These are phyloP conservation scores for Allium fistulosum DNA, from an alignment of 106 monocot species.

Conservation along the genomic window DNA sequence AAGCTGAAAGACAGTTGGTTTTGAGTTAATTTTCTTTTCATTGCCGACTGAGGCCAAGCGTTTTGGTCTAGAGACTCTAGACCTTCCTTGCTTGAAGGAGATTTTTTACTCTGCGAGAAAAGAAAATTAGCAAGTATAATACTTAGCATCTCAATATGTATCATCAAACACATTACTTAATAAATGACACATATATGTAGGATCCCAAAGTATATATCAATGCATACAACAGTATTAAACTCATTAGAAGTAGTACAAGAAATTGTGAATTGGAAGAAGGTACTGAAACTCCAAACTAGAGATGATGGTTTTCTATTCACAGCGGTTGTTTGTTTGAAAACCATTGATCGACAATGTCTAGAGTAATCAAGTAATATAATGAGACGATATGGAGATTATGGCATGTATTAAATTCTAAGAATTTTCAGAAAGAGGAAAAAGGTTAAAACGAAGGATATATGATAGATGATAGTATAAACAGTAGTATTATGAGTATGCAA, in stretches of 20 bases:
- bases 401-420: constrained; percentile 5
- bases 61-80: constrained; percentile 15
- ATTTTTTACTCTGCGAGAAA: not conserved
- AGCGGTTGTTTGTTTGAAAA: constrained; percentile 15
- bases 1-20: too few relatives aligned
- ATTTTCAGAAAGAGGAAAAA: too few relatives aligned
- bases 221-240: too few relatives aligned
- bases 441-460: not conserved
- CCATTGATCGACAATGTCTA: constrained; percentile 19
- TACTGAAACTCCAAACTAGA: constrained; percentile 8
- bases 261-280: constrained; percentile 18
- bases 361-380: constrained; percentile 15
- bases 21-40: too few relatives aligned
- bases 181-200: too few relatives aligned
- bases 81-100: constrained; percentile 9
- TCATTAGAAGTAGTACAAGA: constrained; percentile 1
- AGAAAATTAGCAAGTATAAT: too few relatives aligned
- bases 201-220: too few relatives aligned
- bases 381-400: constrained; percentile 11
- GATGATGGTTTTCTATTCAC: constrained; percentile 20
- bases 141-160: too few relatives aligned
- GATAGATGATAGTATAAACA: not conserved
- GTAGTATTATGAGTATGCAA: not conserved
- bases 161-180: not conserved
- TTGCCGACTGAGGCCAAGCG: constrained; percentile 1